Conservation (phyloP, 768 basidiomycete genomes). For the Lentinula boryana region DNA sequence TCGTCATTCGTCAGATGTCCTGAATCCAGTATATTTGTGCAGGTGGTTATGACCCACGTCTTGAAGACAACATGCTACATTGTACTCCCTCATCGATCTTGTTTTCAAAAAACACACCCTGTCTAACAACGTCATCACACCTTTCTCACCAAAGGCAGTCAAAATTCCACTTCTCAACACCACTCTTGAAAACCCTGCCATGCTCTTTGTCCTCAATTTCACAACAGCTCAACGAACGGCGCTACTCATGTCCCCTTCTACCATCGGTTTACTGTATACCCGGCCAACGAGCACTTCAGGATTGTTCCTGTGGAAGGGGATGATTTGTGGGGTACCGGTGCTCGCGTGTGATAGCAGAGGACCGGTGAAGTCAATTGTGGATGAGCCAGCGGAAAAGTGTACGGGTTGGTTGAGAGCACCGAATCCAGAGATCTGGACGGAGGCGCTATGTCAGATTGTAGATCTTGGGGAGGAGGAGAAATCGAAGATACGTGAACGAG, state of each 20-base stretch:
- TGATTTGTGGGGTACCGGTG: slow-evolving; percentile 88
- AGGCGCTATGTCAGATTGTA: slow-evolving; percentile 60
- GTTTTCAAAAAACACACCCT: slow-evolving; percentile 46
- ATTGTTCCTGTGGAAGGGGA: slow-evolving; percentile 96
- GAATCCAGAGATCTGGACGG: slow-evolving; percentile 61
- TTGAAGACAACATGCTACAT: slow-evolving; percentile 79
- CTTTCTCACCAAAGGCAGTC: slow-evolving; percentile 28
- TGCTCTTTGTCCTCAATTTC: slow-evolving; percentile 92
- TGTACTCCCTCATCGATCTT: slow-evolving; percentile 55
- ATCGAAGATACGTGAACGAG: slow-evolving; percentile 43
- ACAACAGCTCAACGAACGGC: slow-evolving; percentile 77
- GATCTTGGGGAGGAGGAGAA: slow-evolving; percentile 35
- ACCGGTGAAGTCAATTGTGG: slow-evolving; percentile 78
- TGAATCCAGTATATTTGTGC: not conserved
- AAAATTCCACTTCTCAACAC: slow-evolving; percentile 35
- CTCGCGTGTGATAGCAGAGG: slow-evolving; percentile 85
- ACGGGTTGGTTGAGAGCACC: slow-evolving; percentile 80
- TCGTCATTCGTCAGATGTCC: not conserved
- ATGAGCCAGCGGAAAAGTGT: slow-evolving; percentile 28
- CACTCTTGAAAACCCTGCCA: slow-evolving; percentile 40
- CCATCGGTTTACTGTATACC: slow-evolving; percentile 87
- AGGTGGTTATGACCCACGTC: slow-evolving; percentile 89
- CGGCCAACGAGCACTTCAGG: slow-evolving; percentile 93
- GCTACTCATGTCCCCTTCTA: slow-evolving; percentile 61
- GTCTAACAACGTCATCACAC: slow-evolving; percentile 51